Conservation (phyloP, 352 stramenopile genomes). For the Phytophthora vignae region DNA sequence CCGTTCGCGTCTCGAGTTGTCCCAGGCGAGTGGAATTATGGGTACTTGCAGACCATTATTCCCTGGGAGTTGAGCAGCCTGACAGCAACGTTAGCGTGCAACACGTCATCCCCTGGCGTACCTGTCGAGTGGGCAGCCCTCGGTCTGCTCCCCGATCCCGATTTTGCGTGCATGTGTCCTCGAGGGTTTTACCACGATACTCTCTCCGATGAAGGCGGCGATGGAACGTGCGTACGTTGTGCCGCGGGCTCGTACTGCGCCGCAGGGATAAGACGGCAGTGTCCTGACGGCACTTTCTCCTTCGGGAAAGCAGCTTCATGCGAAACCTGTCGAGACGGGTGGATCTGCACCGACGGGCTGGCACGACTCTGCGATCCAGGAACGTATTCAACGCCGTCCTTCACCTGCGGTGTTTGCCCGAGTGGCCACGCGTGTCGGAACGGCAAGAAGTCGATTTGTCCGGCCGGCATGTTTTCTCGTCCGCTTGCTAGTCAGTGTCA, state of each 20-base stretch:
- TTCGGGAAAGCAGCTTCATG: slow-evolving; percentile 65
- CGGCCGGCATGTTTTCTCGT: slow-evolving; percentile 53
- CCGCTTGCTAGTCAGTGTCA: slow-evolving; percentile 54
- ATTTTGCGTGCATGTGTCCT: slow-evolving; percentile 61
- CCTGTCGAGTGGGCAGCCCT: slow-evolving; percentile 61
- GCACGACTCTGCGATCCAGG: slow-evolving; percentile 60
- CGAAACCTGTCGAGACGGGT: slow-evolving; percentile 63
- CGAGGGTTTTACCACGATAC: slow-evolving; percentile 64
- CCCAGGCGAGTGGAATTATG: slow-evolving; percentile 47
- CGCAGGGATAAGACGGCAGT: slow-evolving; percentile 60
- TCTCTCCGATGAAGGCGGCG: slow-evolving; percentile 5
- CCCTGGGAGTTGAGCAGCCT: slow-evolving; percentile 49
- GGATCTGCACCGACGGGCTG: slow-evolving; percentile 68
- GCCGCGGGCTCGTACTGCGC: slow-evolving; percentile 67
- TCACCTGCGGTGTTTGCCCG: slow-evolving; percentile 53
- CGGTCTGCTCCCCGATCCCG: slow-evolving; percentile 61
- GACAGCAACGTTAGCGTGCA: slow-evolving; percentile 51
- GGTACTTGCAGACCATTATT: slow-evolving; percentile 41
- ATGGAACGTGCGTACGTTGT: slow-evolving; percentile 54
- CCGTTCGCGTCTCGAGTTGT: slow-evolving; percentile 14
- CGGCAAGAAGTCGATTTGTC: slow-evolving; percentile 54
- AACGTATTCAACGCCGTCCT: slow-evolving; percentile 53
- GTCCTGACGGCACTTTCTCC: slow-evolving; percentile 58
- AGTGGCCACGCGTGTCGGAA: slow-evolving; percentile 68
- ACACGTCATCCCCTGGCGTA: slow-evolving; percentile 36